phyloP scores from a whole-genome alignment of 1,139 yeast genomes.

The Nakaseomyces delphensis region DNA sequence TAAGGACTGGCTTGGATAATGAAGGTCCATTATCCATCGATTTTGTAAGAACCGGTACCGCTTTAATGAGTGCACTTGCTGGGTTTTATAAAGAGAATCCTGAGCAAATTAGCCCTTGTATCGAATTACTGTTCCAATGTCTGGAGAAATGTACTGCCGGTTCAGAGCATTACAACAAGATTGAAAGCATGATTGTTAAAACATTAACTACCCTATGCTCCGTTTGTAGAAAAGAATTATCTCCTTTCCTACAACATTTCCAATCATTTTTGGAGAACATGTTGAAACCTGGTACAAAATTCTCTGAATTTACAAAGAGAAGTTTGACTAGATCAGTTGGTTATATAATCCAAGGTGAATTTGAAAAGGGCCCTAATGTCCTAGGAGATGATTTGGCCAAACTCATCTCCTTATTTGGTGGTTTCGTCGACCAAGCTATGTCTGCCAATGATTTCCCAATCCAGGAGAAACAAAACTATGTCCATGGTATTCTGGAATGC shows the following conservation, averaged over 20 bases:
- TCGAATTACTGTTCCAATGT: constrained; percentile 41
- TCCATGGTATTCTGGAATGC: constrained; percentile 50
- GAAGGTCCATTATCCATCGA: constrained; percentile 11
- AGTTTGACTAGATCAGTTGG: constrained; percentile 53
- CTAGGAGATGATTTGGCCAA: constrained; percentile 33
- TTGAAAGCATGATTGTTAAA: constrained; percentile 41
- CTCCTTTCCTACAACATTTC: constrained; percentile 43
- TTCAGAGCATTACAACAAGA: constrained; percentile 18
- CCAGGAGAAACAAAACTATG: constrained; percentile 30
- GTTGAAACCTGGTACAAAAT: constrained; percentile 36
- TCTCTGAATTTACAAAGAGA: constrained; percentile 49
- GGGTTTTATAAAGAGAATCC: constrained; percentile 41
- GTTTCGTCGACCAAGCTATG: constrained; percentile 19
- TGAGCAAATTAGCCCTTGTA: constrained; percentile 39
- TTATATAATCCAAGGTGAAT: constrained; percentile 46
- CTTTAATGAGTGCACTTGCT: constrained; percentile 46
- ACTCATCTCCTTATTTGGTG: constrained; percentile 25
- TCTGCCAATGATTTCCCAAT: constrained; percentile 11
- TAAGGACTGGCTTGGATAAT: constrained; percentile 23
- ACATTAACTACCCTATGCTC: constrained; percentile 56
- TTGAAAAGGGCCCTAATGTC: constrained; percentile 37
- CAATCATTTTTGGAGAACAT: constrained; percentile 45
- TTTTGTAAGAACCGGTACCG: constrained; percentile 40
- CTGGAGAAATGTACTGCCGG: constrained; percentile 26
- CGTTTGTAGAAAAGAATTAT: constrained; percentile 44